Conservation (phyloP, 2,329 filamentous ascomycete species). For the Thielaviopsis punctulata region DNA sequence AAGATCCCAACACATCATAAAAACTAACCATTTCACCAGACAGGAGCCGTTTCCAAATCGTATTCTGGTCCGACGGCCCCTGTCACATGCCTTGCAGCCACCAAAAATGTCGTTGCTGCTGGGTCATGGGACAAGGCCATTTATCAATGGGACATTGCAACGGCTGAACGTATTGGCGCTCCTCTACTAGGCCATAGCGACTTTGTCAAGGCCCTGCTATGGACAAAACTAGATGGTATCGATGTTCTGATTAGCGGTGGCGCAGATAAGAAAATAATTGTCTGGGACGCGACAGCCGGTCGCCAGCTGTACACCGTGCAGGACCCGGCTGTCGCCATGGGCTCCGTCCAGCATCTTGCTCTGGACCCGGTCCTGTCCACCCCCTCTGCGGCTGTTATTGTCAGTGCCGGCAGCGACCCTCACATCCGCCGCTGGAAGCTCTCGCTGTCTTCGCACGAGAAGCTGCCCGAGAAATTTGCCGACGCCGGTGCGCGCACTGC, state of each 20-base stretch:
- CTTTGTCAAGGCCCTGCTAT: conserved; percentile 73
- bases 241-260: conserved; percentile 56
- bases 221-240: conserved; percentile 40
- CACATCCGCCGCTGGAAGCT: conserved; percentile 66
- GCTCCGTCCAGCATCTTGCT: conserved; percentile 64
- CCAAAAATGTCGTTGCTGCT: conserved; percentile 52
- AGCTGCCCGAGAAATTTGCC: conserved; percentile 30
- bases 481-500: conserved; percentile 22
- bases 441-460: conserved; percentile 31
- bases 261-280: conserved; percentile 62
- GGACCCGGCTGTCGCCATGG: conserved; percentile 50
- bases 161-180: conserved; percentile 29
- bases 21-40: conserved; percentile 1
- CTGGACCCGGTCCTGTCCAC: conserved; percentile 50
- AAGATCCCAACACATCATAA: not conserved
- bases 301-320: conserved; percentile 58
- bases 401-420: conserved; percentile 67
- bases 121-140: conserved; percentile 90
- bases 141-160: conserved; percentile 63
- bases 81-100: conserved; percentile 58
- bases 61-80: conserved; percentile 67
- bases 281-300: conserved; percentile 62
- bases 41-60: conserved; percentile 15
- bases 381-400: conserved; percentile 36
- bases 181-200: conserved; percentile 66